phyloP scores from a whole-genome alignment of 2,329 filamentous ascomycete genomes.

The Cercospora citrullina region DNA sequence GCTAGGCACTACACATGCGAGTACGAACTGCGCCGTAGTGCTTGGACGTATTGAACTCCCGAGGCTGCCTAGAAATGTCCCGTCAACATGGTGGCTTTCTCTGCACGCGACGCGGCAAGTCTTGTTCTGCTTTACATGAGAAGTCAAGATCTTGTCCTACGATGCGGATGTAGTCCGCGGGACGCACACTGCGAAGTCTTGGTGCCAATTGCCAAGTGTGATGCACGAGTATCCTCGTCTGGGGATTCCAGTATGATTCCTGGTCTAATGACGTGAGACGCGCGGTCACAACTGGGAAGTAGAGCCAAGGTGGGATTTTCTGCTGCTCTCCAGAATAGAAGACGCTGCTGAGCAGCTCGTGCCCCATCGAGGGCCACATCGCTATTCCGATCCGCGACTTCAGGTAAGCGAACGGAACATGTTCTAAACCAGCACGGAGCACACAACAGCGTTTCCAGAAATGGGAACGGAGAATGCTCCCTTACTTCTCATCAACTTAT shows the following conservation, averaged over 20 bases:
- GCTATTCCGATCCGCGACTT: neutral
- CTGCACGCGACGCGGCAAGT: neutral
- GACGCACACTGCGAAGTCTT: neutral
- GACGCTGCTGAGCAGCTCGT: too few species aligned
- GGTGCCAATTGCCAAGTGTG: neutral
- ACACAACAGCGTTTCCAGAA: too few species aligned
- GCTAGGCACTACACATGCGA: neutral
- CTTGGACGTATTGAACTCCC: neutral
- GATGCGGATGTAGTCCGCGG: neutral
- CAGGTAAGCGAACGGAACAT: neutral
- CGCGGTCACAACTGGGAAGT: too few species aligned
- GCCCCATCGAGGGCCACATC: too few species aligned
- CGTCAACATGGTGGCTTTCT: neutral
- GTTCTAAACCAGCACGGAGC: neutral
- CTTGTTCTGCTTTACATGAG: neutral
- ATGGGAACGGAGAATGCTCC: neutral
- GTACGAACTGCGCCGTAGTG: neutral
- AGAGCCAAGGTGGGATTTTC: too few species aligned
- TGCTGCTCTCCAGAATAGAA: too few species aligned
- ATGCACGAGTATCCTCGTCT: neutral
- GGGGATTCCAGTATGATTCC: too few species aligned
- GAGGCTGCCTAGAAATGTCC: neutral
- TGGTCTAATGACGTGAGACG: too few species aligned
- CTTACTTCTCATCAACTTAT: too few species aligned
- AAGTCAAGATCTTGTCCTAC: neutral